Conservation (phyloP, 1,139 yeast species). For the Meyerozyma athensensis region DNA sequence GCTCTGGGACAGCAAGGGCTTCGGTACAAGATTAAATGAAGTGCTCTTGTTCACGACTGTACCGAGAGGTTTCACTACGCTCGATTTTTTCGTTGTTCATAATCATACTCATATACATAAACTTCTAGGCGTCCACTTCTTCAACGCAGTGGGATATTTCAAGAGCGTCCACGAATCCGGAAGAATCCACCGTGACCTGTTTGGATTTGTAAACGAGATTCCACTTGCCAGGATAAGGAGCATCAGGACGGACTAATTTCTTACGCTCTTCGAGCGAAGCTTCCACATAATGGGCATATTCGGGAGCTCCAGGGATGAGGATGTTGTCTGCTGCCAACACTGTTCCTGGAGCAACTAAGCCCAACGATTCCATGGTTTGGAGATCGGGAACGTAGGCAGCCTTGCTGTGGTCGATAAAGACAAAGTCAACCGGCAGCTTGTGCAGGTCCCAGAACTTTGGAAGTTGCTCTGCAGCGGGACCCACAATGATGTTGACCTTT, state of each 20-base stretch:
- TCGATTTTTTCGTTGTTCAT: too few relatives aligned
- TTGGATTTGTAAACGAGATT: slow-evolving; percentile 36
- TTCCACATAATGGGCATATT: slow-evolving; percentile 35
- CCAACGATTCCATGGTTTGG: slow-evolving; percentile 36
- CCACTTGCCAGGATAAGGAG: slow-evolving; percentile 36
- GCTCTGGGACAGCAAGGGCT: too few relatives aligned
- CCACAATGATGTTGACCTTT: slow-evolving; percentile 32
- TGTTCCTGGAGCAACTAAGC: slow-evolving; percentile 38
- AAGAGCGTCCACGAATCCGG: slow-evolving; percentile 7
- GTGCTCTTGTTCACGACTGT: too few relatives aligned
- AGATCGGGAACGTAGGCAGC: slow-evolving; percentile 39
- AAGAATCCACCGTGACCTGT: slow-evolving; percentile 12
- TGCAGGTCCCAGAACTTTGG: slow-evolving; percentile 21
- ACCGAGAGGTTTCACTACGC: too few relatives aligned
- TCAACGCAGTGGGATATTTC: slow-evolving; percentile 10
- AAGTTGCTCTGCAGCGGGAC: slow-evolving; percentile 30
- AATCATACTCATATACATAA: not conserved
- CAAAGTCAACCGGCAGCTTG: slow-evolving; percentile 24
- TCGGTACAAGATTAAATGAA: too few relatives aligned
- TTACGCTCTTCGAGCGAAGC: slow-evolving; percentile 34
- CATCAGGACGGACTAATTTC: slow-evolving; percentile 18
- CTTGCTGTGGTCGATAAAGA: slow-evolving; percentile 42
- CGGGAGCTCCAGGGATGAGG: slow-evolving; percentile 33
- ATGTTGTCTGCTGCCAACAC: slow-evolving; percentile 39
- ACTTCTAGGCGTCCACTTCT: slow-evolving; percentile 5